phyloP scores from a whole-genome alignment of 2,329 filamentous ascomycete species.

The Lachnellula arida region DNA sequence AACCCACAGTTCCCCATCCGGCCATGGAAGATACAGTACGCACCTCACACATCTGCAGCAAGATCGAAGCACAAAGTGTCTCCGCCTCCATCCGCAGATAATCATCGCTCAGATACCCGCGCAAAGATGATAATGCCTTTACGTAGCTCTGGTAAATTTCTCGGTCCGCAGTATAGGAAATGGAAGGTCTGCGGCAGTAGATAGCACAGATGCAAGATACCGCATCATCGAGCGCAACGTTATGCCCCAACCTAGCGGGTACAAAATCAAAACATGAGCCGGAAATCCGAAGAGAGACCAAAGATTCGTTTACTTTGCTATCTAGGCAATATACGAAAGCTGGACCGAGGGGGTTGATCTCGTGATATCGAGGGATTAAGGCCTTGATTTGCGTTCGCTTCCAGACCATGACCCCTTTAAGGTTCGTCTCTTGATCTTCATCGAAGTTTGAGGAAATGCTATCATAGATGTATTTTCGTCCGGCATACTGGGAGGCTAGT shows the following conservation, averaged over 20 bases:
- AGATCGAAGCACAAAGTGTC: constrained; percentile 17
- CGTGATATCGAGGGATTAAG: constrained; percentile 4
- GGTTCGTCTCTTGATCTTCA: background rate
- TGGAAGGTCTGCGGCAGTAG: constrained; percentile 4
- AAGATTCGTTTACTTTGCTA: constrained; percentile 3
- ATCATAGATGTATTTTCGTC: constrained; percentile 7
- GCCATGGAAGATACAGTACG: background rate
- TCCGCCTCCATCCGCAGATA: constrained; percentile 4
- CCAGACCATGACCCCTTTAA: background rate
- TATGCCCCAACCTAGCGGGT: constrained; percentile 10
- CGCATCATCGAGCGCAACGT: constrained; percentile 15
- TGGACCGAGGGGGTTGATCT: constrained; percentile 3
- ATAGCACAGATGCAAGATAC: constrained; percentile 12
- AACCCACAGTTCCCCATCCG: background rate
- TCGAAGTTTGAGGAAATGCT: background rate
- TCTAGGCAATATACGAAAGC: constrained; percentile 12
- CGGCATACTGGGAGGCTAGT: constrained; percentile 5
- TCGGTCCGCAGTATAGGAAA: background rate
- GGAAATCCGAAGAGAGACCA: constrained; percentile 6
- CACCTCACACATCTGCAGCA: constrained; percentile 17
- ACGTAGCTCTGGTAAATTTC: constrained; percentile 7
- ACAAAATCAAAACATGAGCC: constrained; percentile 14
- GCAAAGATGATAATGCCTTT: constrained; percentile 10
- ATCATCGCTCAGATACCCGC: constrained; percentile 1
- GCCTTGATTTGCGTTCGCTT: background rate